phyloP scores from a whole-genome alignment of 2,329 filamentous ascomycete species.

The Xylariomycetidae sp. region DNA sequence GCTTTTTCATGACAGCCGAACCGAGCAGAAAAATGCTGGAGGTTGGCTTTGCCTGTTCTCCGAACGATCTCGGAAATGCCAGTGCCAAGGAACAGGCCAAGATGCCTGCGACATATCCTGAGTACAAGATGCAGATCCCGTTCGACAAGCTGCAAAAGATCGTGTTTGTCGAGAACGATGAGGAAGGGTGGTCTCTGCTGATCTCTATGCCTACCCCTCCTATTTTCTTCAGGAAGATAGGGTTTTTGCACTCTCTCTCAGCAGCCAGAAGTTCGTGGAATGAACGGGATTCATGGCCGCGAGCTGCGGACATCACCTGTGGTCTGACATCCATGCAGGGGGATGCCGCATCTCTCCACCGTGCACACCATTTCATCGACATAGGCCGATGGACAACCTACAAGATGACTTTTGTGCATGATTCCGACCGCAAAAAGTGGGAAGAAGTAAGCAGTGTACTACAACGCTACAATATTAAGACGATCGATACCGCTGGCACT shows the following conservation, averaged over 20 bases:
- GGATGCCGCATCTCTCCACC: constrained; percentile 35
- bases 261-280: constrained; percentile 32
- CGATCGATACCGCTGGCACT: constrained; percentile 31
- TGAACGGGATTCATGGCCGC: constrained; percentile 40
- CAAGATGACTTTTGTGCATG: constrained; percentile 38
- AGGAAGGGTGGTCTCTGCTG: constrained; percentile 34
- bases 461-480: constrained; percentile 66
- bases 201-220: constrained; percentile 47
- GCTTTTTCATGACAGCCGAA: constrained; percentile 34
- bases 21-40: constrained; percentile 34
- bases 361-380: constrained; percentile 38
- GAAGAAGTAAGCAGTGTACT: constrained; percentile 49
- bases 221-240: constrained; percentile 37
- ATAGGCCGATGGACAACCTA: constrained; percentile 56
- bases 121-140: constrained; percentile 39
- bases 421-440: constrained; percentile 28
- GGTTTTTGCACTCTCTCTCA: constrained; percentile 27
- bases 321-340: constrained; percentile 26
- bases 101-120: constrained; percentile 15
- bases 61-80: no score
- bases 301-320: constrained; percentile 42
- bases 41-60: constrained; percentile 35
- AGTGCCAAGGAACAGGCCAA: no score
- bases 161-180: constrained; percentile 29
- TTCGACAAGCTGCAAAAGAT: constrained; percentile 44